Evolutionary conservation across 1,284 basidiomycete species (phyloP).

Genomic region (Apiotrichum sp.): DNA sequence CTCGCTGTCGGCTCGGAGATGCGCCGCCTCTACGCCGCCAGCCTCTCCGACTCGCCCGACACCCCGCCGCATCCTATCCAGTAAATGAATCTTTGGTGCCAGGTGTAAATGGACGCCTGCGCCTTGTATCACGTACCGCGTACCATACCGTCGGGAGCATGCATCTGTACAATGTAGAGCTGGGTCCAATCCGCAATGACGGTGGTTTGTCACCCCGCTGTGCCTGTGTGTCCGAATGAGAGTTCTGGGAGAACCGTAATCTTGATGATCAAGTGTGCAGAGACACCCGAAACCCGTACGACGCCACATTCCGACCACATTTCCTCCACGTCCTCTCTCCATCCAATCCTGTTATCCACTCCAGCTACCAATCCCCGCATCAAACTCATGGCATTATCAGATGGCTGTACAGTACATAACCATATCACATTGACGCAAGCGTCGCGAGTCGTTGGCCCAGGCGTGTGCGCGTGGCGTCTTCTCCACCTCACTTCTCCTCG

Average conservation of each 20-base stretch:
- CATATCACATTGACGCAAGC: neutral
- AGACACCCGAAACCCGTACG: no score
- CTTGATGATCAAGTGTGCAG: no score
- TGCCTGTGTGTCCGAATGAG: no score
- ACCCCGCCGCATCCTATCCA: neutral
- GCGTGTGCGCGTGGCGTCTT: no score
- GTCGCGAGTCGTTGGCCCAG: neutral
- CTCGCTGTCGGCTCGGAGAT: slow-evolving; percentile 44
- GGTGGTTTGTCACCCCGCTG: no score
- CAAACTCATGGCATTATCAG: neutral
- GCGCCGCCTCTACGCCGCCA: slow-evolving; percentile 36
- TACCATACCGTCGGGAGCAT: neutral
- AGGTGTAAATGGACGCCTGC: neutral
- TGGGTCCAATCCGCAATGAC: no score
- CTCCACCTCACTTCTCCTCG: neutral
- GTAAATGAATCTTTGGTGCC: neutral
- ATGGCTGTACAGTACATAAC: neutral
- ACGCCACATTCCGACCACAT: no score
- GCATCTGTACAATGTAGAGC: no score
- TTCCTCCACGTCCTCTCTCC: no score
- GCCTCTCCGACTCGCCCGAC: neutral
- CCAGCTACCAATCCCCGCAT: no score
- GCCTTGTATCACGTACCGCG: neutral
- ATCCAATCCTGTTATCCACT: no score
- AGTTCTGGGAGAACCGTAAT: no score